These are phyloP conservation scores for Ophiocordyceps robertsii DNA, from an alignment of 2,329 filamentous ascomycete genomes.

Conservation along the genomic window DNA sequence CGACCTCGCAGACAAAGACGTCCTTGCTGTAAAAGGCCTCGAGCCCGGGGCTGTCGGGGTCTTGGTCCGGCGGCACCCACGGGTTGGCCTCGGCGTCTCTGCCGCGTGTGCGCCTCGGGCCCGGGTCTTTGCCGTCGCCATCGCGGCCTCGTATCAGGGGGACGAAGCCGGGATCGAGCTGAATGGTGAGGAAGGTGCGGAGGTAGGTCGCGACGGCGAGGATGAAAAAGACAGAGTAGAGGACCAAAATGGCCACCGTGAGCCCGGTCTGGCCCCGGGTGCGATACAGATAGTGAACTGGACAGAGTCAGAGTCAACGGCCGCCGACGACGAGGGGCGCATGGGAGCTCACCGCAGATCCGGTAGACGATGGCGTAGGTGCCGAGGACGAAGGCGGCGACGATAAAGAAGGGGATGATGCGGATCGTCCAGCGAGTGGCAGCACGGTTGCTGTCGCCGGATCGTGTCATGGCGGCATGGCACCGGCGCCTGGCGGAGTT, in stretches of 20 bases:
- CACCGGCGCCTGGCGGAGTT: neutral
- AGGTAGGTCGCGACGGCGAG: constrained; percentile 55
- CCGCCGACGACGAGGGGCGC: too few species aligned
- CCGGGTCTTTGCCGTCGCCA: constrained; percentile 19
- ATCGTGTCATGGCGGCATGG: constrained; percentile 19
- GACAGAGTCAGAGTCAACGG: neutral
- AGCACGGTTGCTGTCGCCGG: constrained; percentile 13
- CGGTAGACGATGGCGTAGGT: constrained; percentile 58
- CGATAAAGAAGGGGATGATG: constrained; percentile 56
- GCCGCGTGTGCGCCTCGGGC: constrained; percentile 3
- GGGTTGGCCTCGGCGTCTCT: constrained; percentile 14
- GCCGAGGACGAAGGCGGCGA: constrained; percentile 52
- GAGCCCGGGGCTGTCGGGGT: constrained; percentile 52
- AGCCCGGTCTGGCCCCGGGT: constrained; percentile 33
- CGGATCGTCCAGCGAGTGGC: constrained; percentile 26
- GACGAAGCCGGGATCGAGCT: constrained; percentile 59
- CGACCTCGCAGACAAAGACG: constrained; percentile 68
- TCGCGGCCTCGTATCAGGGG: constrained; percentile 36
- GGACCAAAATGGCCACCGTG: constrained; percentile 55
- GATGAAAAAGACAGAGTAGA: constrained; percentile 61
- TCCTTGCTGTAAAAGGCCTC: constrained; percentile 72
- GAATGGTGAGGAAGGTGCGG: constrained; percentile 55
- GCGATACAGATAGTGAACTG: constrained; percentile 56
- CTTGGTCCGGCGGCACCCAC: constrained; percentile 26
- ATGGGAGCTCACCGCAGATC: constrained; percentile 45